A percentile compares a stretch with the other conserved stretches of the same genome.
Conservation (phyloP, 352 stramenopile genomes). For the Pythium chondricola region DNA sequence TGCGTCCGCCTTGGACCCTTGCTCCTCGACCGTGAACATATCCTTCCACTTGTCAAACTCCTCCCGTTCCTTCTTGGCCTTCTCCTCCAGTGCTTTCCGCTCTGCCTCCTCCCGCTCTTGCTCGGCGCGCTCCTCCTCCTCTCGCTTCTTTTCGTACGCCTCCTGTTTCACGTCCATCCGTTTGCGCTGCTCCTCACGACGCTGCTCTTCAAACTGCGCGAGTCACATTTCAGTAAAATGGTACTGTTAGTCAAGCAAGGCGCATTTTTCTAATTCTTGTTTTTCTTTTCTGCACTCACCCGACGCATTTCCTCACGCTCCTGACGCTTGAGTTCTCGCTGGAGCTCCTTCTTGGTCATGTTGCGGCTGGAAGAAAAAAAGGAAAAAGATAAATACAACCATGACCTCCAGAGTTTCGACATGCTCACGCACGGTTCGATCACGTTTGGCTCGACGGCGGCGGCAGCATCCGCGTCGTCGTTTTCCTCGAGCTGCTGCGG, state of each 20-base stretch:
- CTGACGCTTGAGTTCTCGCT: constrained; percentile 72
- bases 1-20: constrained; percentile 42
- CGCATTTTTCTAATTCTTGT: background rate
- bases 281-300: constrained; percentile 18
- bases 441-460: constrained; percentile 9
- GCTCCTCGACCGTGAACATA: constrained; percentile 66
- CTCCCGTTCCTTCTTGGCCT: constrained; percentile 55
- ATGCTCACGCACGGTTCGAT: constrained; percentile 38
- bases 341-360: constrained; percentile 73
- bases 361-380: constrained; percentile 13
- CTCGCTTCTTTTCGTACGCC: constrained; percentile 46
- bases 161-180: constrained; percentile 51
- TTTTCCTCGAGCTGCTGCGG: background rate
- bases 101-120: constrained; percentile 39
- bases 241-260: background rate
- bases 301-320: constrained; percentile 68
- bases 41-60: constrained; percentile 77
- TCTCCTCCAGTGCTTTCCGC: constrained; percentile 36
- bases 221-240: background rate
- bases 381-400: too few species aligned
- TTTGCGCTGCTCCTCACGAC: constrained; percentile 52
- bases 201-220: constrained; percentile 64
- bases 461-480: background rate
- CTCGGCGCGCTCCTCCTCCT: constrained; percentile 46
- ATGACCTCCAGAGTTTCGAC: too few species aligned